Evolutionary conservation across 345 rosid genomes (phyloP).

Genomic region (Rhodamnia argentea): DNA sequence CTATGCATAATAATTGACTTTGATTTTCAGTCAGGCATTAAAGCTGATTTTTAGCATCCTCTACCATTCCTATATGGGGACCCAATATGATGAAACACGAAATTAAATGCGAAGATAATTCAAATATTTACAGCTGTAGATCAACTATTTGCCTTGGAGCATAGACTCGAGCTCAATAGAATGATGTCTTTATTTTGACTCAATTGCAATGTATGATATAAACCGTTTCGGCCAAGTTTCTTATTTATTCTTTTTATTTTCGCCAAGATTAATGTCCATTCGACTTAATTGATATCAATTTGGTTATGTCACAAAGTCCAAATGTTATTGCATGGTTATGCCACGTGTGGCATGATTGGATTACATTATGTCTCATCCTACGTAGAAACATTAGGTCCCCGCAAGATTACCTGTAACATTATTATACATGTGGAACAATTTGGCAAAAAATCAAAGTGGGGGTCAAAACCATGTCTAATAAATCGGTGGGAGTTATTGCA

Average conservation of each 20-base stretch:
- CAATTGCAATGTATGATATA: accelerated
- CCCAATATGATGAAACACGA: not conserved
- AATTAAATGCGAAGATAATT: not conserved
- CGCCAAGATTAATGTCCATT: not conserved
- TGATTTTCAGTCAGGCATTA: not conserved
- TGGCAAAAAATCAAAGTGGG: not conserved
- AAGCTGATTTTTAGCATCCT: not conserved
- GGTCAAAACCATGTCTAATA: not conserved
- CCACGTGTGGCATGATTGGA: not conserved
- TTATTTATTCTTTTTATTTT: not conserved
- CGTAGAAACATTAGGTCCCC: not conserved
- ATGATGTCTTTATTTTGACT: not conserved
- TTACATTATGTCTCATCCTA: not conserved
- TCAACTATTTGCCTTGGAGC: not conserved
- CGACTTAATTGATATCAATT: not conserved
- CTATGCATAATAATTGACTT: not conserved
- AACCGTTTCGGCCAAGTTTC: not conserved
- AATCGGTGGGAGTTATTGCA: not conserved
- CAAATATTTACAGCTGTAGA: not conserved
- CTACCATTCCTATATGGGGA: not conserved
- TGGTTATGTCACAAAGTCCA: not conserved
- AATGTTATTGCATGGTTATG: not conserved
- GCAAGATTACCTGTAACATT: not conserved
- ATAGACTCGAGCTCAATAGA: not conserved
- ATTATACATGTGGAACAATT: not conserved